These are phyloP conservation scores for Phyllosticta ampelicida DNA, from an alignment of 2,329 filamentous ascomycete genomes.

Conservation along the genomic window DNA sequence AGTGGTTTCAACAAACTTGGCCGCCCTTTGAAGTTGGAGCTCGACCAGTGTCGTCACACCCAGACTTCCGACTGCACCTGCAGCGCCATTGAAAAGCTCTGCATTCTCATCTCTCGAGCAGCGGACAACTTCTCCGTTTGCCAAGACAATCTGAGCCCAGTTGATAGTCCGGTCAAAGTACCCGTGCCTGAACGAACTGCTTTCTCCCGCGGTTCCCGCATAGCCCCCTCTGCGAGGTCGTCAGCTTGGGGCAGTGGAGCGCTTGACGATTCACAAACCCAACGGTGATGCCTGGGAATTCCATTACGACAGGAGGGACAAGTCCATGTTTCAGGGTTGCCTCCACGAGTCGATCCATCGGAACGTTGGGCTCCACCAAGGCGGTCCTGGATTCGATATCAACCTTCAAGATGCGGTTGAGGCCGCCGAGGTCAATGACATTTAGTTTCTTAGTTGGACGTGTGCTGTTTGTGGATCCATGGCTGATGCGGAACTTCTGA, in stretches of 20 bases:
- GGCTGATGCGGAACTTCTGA: conserved; percentile 59
- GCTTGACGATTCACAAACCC: conserved; percentile 24
- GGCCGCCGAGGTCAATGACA: conserved; percentile 54
- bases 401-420: conserved; percentile 53
- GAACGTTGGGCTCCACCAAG: conserved; percentile 59
- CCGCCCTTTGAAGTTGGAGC: conserved; percentile 27
- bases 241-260: too few species aligned
- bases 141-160: conserved; percentile 54
- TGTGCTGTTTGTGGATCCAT: conserved; percentile 69
- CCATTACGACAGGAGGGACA: conserved; percentile 57
- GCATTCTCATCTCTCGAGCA: conserved; percentile 44
- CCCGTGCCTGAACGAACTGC: conserved; percentile 53
- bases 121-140: conserved; percentile 45
- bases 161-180: conserved; percentile 54
- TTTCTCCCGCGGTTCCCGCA: conserved; percentile 57
- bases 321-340: conserved; percentile 45
- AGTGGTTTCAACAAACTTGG: conserved; percentile 3
- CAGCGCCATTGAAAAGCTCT: conserved; percentile 55
- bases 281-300: conserved; percentile 61
- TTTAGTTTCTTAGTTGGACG: conserved; percentile 35
- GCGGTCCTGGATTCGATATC: conserved; percentile 44
- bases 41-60: conserved; percentile 51
- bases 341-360: conserved; percentile 54
- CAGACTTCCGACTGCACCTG: conserved; percentile 56
- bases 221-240: conserved; percentile 44